Conservation (phyloP, 768 basidiomycete genomes). For the Suillus occidentalis region DNA sequence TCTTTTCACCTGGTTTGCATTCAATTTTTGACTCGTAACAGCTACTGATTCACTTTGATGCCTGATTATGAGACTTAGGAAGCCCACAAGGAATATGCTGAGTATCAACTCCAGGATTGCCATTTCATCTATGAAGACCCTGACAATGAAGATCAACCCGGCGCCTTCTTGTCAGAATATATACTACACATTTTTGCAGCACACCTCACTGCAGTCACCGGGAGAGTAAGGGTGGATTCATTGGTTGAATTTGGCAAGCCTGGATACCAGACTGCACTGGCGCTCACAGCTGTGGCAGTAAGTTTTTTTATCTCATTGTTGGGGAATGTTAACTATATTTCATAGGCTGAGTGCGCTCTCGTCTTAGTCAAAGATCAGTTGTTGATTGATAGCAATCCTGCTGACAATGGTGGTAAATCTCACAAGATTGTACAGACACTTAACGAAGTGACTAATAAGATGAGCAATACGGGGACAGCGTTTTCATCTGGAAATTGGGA, state of each 20-base stretch:
- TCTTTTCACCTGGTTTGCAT: constrained; percentile 3
- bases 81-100: not conserved
- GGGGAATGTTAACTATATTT: constrained; percentile 5
- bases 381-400: not conserved
- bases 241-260: constrained; percentile 5
- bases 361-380: not conserved
- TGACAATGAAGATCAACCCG: not conserved
- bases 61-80: not conserved
- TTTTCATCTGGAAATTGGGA: not conserved
- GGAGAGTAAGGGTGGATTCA: constrained; percentile 1
- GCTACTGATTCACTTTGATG: not conserved
- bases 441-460: constrained; percentile 9
- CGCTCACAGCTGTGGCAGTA: constrained; percentile 7
- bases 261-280: constrained; percentile 4
- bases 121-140: constrained; percentile 9
- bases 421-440: constrained; percentile 10
- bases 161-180: constrained; percentile 8
- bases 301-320: not conserved
- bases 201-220: constrained; percentile 5
- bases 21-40: constrained; percentile 4
- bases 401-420: not conserved
- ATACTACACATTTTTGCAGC: constrained; percentile 4
- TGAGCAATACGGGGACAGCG: not conserved
- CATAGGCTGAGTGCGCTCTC: constrained; percentile 8
- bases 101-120: not conserved